These are phyloP conservation scores for Psilocybe mexicana DNA, from an alignment of 1,284 basidiomycete species.

Conservation along the genomic window DNA sequence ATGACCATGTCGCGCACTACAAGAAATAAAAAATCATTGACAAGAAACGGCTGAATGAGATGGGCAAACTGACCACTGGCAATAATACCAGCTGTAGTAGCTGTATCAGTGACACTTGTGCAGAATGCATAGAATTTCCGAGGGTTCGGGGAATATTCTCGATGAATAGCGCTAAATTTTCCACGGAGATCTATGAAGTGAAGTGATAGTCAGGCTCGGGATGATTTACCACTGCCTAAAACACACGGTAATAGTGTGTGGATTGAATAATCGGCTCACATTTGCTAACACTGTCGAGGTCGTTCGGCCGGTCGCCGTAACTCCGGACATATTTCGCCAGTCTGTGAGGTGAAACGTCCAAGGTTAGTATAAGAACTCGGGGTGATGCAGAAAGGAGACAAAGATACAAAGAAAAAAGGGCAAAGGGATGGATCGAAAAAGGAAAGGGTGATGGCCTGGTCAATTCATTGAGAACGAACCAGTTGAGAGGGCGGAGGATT, in stretches of 20 bases:
- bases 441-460: too few relatives aligned
- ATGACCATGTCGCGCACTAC: slow-evolving; percentile 71
- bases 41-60: not conserved
- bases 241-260: not conserved
- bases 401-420: not conserved
- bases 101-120: slow-evolving; percentile 76
- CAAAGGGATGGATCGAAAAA: too few relatives aligned
- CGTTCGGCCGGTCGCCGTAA: slow-evolving; percentile 72
- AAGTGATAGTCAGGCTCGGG: not conserved
- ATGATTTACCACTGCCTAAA: not conserved
- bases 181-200: slow-evolving; percentile 60
- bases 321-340: slow-evolving; percentile 71
- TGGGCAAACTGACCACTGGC: slow-evolving; percentile 59
- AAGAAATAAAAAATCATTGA: slow-evolving; percentile 8
- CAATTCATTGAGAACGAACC: too few relatives aligned
- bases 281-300: slow-evolving; percentile 70
- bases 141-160: slow-evolving; percentile 73
- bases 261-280: slow-evolving; percentile 24
- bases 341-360: slow-evolving; percentile 22
- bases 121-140: slow-evolving; percentile 80
- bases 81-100: slow-evolving; percentile 75
- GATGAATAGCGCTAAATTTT: slow-evolving; percentile 77
- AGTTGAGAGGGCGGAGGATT: too few relatives aligned
- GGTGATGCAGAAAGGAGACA: not conserved
- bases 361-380: not conserved